Base-by-base conservation (phyloP, 176 grass and related monocot genomes). In the Microstegium vimineum region DNA sequence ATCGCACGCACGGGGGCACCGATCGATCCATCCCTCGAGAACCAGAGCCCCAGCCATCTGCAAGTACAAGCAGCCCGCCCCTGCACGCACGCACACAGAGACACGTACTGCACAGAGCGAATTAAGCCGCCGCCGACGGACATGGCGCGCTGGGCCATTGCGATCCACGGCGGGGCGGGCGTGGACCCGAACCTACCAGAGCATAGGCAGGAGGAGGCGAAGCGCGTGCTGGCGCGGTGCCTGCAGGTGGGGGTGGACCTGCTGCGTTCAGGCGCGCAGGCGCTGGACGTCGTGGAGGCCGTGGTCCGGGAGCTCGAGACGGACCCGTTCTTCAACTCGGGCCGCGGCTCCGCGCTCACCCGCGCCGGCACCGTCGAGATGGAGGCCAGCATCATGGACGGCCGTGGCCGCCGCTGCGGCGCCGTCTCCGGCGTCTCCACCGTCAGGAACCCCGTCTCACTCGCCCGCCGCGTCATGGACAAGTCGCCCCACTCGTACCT, bases 341-440 rank as follows among this genome's bases (percentile, higher is more conserved):
- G 96, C 7, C 73, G 96, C 0, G 96, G 96, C 0, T 99, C 96
- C 11, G 96, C 96, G 5, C 85, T 99, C 71, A 99, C 96, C 18
- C 43, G 90, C 41, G 73, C 59, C 20, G 96, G 96, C 8, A 93
- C 96, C 13, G 93, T 99, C 2, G 96, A 99, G 91, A 99, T 99
- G 96, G 96, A 99, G 87, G 85, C 96, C 54, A 99, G 96, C 83
- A 95, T 99, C 82, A 99, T 99, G 96, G 96, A 95, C 80, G 96
- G 96, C 60, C 66, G 57, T 1, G 91, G 86, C 10, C 86, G 96
- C 51, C 88, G 92, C 5, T 99, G 96, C 85, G 96, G 93, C 12
- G 90, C 96, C 73, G 96, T 99, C 0, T 99, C 96, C 22, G 96
- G 96, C 10, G 63, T 99, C 2, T 93, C 92, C 15, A 99, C 93